Base-by-base conservation (phyloP, 768 basidiomycete genomes). In the Naematelia encephala region DNA sequence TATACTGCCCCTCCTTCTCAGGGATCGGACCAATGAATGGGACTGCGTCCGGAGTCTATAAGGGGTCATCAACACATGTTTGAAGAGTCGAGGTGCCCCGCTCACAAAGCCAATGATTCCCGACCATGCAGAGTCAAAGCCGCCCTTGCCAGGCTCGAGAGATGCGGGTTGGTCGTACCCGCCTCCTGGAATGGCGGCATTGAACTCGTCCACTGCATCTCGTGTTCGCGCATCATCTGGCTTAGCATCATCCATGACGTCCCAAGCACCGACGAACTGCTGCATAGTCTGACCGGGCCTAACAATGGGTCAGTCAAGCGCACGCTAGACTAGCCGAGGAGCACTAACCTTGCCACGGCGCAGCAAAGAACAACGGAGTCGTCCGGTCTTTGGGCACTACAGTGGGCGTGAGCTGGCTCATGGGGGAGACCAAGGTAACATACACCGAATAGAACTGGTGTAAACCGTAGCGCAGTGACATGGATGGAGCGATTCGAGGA, bases 41-140 rank as follows among this genome's bases (percentile, higher is more conserved):
- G 5, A 73, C 54, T 3, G 57, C 58, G 44, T 73, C 71, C 12
- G 67, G 69, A 13, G 69, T 70, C 68, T 73, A 51, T 11, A n/a
- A n/a, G n/a, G n/a, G 5, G 45, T 16, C 27, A 23, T 34, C 28
- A 12, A n/a, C 16, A 5, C n/a, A 12, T 21, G 8, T 21, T 34
- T 28, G 21, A 14, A n/a, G 14, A 2, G 8, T 14, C 1, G 19
- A 30, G 2, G n/a, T 19, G 30, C 16, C 21, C 8, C 26, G 58
- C 71, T 49, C 23, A 73, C 71, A 64, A 70, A 61, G 4, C 69
- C 72, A 44, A 73, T 63, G 52, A 73, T 70, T 13, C 72, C 72
- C 2, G 63, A 50, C 72, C 72, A 73, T 19, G 67, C 61, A 54
- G 70, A 70, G 25, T 73, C 68, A 16, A 46, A 46, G 4, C 44